phyloP scores from a whole-genome alignment of 2,329 filamentous ascomycete genomes.

The Neopestalotiopsis clavispora region DNA sequence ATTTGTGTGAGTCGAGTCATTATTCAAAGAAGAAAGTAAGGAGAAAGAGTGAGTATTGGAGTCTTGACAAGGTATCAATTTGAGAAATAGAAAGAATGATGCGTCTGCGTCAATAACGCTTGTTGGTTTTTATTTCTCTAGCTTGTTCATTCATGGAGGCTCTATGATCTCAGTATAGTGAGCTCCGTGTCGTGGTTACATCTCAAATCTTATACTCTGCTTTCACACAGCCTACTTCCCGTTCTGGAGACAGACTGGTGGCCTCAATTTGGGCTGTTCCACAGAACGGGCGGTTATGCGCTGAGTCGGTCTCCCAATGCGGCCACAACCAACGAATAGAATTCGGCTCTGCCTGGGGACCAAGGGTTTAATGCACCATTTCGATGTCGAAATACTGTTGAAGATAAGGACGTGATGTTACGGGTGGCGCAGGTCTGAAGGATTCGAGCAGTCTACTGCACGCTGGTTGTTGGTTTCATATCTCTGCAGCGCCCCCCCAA shows the following conservation, averaged over 20 bases:
- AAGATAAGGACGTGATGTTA: background rate
- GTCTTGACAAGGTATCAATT: background rate
- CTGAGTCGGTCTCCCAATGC: background rate
- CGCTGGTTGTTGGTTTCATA: background rate
- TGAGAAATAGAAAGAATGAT: too few relatives aligned
- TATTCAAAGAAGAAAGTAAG: background rate
- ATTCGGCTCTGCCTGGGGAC: background rate
- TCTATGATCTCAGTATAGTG: background rate
- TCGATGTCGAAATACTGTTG: too few relatives aligned
- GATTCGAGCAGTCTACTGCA: background rate
- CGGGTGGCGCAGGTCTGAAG: background rate
- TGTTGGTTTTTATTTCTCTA: too few relatives aligned
- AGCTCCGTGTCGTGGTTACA: background rate
- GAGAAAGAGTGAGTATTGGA: background rate
- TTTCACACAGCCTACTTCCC: background rate
- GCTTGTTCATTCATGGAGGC: too few relatives aligned
- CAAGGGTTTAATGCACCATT: background rate
- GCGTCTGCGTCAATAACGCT: too few relatives aligned
- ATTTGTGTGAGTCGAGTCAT: background rate
- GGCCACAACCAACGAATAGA: background rate
- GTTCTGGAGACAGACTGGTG: background rate
- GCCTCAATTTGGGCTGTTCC: background rate
- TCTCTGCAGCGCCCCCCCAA: background rate
- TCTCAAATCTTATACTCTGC: background rate
- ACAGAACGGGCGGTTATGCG: conserved; percentile 10